Base-by-base conservation (phyloP, 495 filamentous ascomycete genomes). In the Penicillium herquei region DNA sequence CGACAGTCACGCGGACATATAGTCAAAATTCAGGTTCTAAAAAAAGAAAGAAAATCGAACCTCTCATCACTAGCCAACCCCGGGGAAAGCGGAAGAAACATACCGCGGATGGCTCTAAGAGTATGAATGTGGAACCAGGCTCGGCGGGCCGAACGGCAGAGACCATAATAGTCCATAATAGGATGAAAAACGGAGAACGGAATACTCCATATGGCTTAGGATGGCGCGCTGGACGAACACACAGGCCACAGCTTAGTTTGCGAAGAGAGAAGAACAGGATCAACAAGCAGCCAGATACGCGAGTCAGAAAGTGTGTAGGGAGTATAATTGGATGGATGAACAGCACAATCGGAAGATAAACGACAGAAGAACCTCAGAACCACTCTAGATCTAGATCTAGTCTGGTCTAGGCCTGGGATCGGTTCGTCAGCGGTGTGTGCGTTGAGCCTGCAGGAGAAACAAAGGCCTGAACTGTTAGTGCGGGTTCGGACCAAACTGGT, bases 381-480 rank as follows among this genome's bases (percentile, higher is more conserved):
- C 7, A 18, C 30, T 32, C 45, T 32, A 14, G 45, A 48, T 48
- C 45, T 35, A 7, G 47, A 49, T 35, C 47, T 33, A 21, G 31
- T 48, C 12, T 32, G 47, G 47, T 33, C 47, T 49, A 49, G 47
- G 39, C 30, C 47, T 13, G n/a, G 16, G 10, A 35, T 11, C 16
- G 21, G 39, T 39, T 39, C 11, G 18, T 39, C 16, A 12, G 48
- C 48, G 48, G 48, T 35, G 33, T 50, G 48, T 44, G 42, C 42
- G 39, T n/a, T 7, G 17, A 34, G 7, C 39, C 34, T 49, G 46
- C 46, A 37, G 46, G 46, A 49, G 46, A 8, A 35, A 10, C 31
- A 39, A 45, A 30, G 21, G 21, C 21, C 21, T 26, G 21, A 26
- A 26, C 21, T 26, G 4, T 26, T 26, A 26, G 21, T 26, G 21